Percentiles rank a stretch among this genome's conserved stretches.
These are phyloP conservation scores for Cryphonectria carpinicola DNA, from an alignment of 2,329 filamentous ascomycete genomes.

Conservation along the genomic window DNA sequence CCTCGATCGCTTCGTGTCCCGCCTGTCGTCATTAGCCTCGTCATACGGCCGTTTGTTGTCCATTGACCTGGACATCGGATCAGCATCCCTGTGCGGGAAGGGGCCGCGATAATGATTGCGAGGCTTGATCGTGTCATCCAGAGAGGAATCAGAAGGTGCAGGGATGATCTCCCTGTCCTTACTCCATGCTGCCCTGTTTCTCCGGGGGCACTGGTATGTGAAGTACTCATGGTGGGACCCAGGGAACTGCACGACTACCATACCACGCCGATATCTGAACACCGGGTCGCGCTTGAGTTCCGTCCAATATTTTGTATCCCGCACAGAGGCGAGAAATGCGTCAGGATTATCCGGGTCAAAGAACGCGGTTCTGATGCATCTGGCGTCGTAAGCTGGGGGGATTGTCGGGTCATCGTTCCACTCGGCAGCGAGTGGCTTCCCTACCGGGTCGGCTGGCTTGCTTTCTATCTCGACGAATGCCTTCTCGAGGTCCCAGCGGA, in stretches of 20 bases:
- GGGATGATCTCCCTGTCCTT: slow-evolving; percentile 21
- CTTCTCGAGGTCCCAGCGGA: slow-evolving; percentile 45
- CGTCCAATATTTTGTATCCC: slow-evolving; percentile 46
- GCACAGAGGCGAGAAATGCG: slow-evolving; percentile 48
- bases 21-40: slow-evolving; percentile 5
- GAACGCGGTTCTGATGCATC: slow-evolving; percentile 49
- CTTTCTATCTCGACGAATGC: slow-evolving; percentile 44
- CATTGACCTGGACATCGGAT: background rate
- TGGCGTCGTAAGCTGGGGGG: slow-evolving; percentile 48
- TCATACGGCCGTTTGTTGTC: slow-evolving; percentile 18
- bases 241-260: slow-evolving; percentile 35
- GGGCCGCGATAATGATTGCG: background rate
- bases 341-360: slow-evolving; percentile 47
- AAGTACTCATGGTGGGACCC: slow-evolving; percentile 34
- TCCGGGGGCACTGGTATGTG: slow-evolving; percentile 30
- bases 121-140: slow-evolving; percentile 18
- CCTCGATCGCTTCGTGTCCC: slow-evolving; percentile 22
- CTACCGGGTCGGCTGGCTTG: slow-evolving; percentile 51
- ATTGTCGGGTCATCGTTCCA: slow-evolving; percentile 52
- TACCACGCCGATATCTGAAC: slow-evolving; percentile 40
- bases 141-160: slow-evolving; percentile 16
- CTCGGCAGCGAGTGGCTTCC: slow-evolving; percentile 47
- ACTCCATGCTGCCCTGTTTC: slow-evolving; percentile 6
- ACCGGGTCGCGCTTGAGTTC: slow-evolving; percentile 48
- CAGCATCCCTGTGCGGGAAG: background rate